phyloP scores from a whole-genome alignment of 257 asterid species.

The Perilla frutescens region DNA sequence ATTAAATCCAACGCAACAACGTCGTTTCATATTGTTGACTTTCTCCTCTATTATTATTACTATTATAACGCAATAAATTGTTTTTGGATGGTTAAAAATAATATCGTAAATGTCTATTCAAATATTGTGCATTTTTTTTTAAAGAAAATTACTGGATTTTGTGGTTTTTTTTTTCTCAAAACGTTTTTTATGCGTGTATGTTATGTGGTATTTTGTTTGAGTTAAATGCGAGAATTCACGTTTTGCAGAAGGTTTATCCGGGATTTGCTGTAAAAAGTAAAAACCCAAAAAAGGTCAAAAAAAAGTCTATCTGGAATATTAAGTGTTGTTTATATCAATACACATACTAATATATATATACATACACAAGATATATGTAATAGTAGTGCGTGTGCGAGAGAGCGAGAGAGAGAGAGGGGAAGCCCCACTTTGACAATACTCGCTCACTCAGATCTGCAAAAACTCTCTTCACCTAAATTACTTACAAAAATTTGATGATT shows the following conservation, averaged over 20 bases:
- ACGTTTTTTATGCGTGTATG: no score
- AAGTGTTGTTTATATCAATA: not conserved
- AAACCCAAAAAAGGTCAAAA: not conserved
- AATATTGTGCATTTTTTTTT: not conserved
- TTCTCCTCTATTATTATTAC: not conserved
- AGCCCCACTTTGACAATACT: not conserved
- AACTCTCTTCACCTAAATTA: slow-evolving; percentile 5
- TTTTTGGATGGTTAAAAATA: not conserved
- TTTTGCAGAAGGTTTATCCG: no score
- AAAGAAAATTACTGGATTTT: not conserved
- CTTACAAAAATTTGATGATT: slow-evolving; percentile 17
- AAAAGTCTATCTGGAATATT: not conserved
- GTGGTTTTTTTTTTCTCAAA: no score
- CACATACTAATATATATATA: not conserved
- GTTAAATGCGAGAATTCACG: not conserved
- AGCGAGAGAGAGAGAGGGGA: not conserved
- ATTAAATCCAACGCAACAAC: slow-evolving; percentile 19
- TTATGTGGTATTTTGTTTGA: not conserved
- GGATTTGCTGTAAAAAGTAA: not conserved
- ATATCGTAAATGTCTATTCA: not conserved
- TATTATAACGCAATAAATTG: not conserved
- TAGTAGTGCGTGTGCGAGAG: slow-evolving; percentile 1
- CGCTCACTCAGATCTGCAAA: slow-evolving; percentile 41
- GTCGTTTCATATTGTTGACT: slow-evolving; percentile 28
- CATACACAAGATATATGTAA: not conserved